Conservation (phyloP, 2,329 filamentous ascomycete genomes). For the Stemphylium vesicarium region DNA sequence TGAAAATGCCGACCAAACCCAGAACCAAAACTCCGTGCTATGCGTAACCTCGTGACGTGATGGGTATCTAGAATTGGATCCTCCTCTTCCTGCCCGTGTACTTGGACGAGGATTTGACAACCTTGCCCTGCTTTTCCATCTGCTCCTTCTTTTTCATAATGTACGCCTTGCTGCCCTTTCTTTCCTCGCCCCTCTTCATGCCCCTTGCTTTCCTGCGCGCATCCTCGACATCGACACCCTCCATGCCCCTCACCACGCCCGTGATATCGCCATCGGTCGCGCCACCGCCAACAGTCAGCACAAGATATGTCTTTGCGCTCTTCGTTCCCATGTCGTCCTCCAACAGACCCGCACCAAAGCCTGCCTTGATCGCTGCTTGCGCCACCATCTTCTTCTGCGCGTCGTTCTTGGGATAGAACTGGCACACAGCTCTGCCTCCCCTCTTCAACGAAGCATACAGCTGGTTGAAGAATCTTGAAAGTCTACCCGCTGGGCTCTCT, state of each 20-base stretch:
- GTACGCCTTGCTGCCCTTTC: constrained; percentile 86
- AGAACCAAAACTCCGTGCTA: constrained; percentile 44
- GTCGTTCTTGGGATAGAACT: constrained; percentile 98
- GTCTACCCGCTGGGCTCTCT: constrained; percentile 76
- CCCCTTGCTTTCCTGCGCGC: constrained; percentile 58
- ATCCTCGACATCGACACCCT: constrained; percentile 76
- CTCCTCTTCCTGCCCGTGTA: constrained; percentile 92
- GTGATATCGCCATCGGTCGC: constrained; percentile 76
- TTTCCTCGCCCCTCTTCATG: constrained; percentile 62
- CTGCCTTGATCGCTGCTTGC: constrained; percentile 86
- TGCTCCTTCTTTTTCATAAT: constrained; percentile 88
- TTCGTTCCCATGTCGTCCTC: constrained; percentile 97
- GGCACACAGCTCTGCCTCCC: constrained; percentile 89
- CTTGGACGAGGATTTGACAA: constrained; percentile 90
- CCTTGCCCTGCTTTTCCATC: constrained; percentile 92
- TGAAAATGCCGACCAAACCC: constrained; percentile 15
- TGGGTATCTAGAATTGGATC: constrained; percentile 68
- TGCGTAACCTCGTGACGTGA: constrained; percentile 37
- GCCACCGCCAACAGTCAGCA: constrained; percentile 84
- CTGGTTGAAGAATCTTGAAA: constrained; percentile 89
- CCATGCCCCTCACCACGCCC: constrained; percentile 86
- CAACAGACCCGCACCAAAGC: constrained; percentile 91
- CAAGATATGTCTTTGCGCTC: constrained; percentile 94
- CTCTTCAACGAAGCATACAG: constrained; percentile 83
- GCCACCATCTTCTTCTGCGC: constrained; percentile 91